A percentile compares a stretch with the other conserved stretches of the same genome.
phyloP scores from a whole-genome alignment of 225 moss, liverwort and hornwort genomes.

The Bryum argenteum region DNA sequence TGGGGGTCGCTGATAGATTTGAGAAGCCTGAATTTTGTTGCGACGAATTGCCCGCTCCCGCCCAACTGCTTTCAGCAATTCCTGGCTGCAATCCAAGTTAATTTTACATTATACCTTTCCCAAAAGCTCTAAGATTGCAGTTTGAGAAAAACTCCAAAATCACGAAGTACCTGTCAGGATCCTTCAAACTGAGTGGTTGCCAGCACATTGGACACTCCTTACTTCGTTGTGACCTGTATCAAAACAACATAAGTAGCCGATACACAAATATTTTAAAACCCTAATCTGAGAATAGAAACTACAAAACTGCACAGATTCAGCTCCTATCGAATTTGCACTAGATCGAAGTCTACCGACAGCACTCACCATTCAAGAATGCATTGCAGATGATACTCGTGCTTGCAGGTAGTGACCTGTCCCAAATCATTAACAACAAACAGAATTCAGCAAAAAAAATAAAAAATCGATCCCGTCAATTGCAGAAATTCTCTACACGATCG shows the following conservation, averaged over 20 bases:
- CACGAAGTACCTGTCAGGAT: slow-evolving; percentile 61
- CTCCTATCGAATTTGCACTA: background rate
- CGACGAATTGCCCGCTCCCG: slow-evolving; percentile 66
- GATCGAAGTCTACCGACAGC: slow-evolving; percentile 7
- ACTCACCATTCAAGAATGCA: slow-evolving; percentile 94
- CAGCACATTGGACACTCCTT: slow-evolving; percentile 94
- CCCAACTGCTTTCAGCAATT: slow-evolving; percentile 70
- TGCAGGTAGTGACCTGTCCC: slow-evolving; percentile 78
- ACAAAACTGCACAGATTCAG: slow-evolving; percentile 3
- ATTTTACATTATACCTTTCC: background rate
- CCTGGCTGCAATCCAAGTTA: slow-evolving; percentile 45
- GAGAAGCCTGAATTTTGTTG: slow-evolving; percentile 55
- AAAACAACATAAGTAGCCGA: background rate
- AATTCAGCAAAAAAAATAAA: too few species aligned
- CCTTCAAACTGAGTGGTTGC: slow-evolving; percentile 77
- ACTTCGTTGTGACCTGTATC: slow-evolving; percentile 75
- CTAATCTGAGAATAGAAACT: slow-evolving; percentile 12
- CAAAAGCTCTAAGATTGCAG: background rate
- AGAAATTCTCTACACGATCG: too few species aligned
- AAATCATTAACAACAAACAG: slow-evolving; percentile 18
- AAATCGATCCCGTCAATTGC: background rate
- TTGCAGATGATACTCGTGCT: slow-evolving; percentile 92
- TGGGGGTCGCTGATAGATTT: slow-evolving; percentile 56
- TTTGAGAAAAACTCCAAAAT: background rate
- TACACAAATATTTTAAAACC: background rate